These are phyloP conservation scores for Pleurotus ostreatus DNA, from an alignment of 768 basidiomycete genomes.

Conservation along the genomic window DNA sequence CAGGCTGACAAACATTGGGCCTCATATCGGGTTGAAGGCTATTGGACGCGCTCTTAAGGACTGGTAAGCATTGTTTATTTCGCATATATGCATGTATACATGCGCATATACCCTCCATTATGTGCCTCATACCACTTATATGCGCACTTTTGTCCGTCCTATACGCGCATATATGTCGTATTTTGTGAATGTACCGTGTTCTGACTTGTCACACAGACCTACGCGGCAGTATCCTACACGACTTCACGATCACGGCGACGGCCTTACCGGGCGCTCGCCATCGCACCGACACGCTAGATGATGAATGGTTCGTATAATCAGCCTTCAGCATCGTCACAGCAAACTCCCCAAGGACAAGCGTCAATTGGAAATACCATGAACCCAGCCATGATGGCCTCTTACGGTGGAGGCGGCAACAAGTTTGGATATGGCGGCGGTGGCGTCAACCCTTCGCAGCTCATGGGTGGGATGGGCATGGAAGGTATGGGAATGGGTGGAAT, in stretches of 20 bases:
- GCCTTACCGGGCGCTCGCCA: not conserved
- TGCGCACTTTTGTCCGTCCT: not conserved
- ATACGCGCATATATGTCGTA: no score
- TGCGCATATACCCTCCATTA: not conserved
- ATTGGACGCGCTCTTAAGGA: not conserved
- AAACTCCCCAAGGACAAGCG: not conserved
- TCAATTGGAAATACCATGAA: not conserved
- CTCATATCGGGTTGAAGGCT: not conserved
- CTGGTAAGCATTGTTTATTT: not conserved
- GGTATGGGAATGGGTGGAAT: slow-evolving; percentile 9
- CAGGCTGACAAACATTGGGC: not conserved
- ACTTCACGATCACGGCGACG: not conserved
- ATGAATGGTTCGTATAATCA: slow-evolving; percentile 6
- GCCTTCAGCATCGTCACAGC: not conserved
- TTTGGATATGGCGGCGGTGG: slow-evolving; percentile 1
- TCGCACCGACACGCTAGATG: not conserved
- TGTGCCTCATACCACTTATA: not conserved
- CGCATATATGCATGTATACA: not conserved
- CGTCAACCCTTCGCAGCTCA: slow-evolving; percentile 9
- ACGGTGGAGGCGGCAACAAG: not conserved
- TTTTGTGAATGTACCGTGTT: not conserved
- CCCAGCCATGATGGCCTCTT: not conserved
- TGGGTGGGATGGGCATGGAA: slow-evolving; percentile 20
- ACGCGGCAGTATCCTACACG: not conserved
- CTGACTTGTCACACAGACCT: not conserved